Percentiles rank a stretch among this genome's conserved stretches.
Evolutionary conservation across 106 monocot genomes (phyloP).

Genomic region (Posidonia australis): DNA sequence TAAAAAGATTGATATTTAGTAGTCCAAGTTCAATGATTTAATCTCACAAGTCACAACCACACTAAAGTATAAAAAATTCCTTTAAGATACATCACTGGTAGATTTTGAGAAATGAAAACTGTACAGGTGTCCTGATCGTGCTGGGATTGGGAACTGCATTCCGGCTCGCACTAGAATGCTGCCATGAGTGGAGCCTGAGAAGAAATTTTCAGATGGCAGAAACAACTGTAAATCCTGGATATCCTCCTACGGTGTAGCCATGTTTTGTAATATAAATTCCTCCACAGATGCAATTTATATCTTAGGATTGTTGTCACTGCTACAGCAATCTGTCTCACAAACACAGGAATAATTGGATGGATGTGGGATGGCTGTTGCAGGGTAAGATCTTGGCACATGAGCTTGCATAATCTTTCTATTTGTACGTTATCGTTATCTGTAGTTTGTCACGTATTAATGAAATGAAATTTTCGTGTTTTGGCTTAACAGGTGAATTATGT

Average conservation of each 20-base stretch:
- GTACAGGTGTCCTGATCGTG: conserved; percentile 76
- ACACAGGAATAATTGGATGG: no score
- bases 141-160: conserved; percentile 77
- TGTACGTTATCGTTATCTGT: no score
- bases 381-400: no score
- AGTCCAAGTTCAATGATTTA: no score
- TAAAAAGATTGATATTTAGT: no score
- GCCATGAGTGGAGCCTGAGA: conserved; percentile 47
- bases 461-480: no score
- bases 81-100: no score
- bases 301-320: neutral
- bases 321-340: no score
- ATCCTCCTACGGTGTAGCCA: conserved; percentile 45
- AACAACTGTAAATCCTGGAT: conserved; percentile 28
- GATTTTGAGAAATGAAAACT: neutral
- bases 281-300: neutral
- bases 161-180: conserved; percentile 67
- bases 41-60: neutral
- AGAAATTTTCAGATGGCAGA: conserved; percentile 30
- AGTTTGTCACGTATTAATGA: no score
- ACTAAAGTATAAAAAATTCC: neutral
- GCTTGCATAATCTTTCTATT: no score
- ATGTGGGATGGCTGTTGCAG: no score
- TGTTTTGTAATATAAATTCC: neutral
- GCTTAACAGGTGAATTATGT: no score